phyloP scores from a whole-genome alignment of 495 filamentous ascomycete species.

The Pyrenopolyporus hunteri region DNA sequence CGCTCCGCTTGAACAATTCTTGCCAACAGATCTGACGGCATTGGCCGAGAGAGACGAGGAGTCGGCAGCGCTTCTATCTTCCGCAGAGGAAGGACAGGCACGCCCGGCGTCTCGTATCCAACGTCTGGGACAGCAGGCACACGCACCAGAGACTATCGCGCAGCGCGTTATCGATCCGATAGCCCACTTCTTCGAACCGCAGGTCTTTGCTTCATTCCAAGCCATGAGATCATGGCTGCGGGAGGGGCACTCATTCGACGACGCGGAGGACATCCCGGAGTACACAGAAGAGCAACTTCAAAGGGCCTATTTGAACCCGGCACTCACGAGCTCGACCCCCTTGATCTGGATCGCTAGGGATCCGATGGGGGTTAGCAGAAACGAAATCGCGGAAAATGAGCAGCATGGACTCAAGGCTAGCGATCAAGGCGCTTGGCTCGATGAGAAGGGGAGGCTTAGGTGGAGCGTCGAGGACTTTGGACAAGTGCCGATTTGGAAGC shows the following conservation, averaged over 20 bases:
- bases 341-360: constrained; percentile 75
- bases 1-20: constrained; percentile 30
- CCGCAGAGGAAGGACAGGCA: constrained; percentile 40
- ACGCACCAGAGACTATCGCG: constrained; percentile 23
- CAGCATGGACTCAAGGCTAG: constrained; percentile 49
- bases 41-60: constrained; percentile 60
- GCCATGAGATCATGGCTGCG: constrained; percentile 38
- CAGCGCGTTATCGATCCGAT: constrained; percentile 35
- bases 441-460: constrained; percentile 62
- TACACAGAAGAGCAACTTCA: constrained; percentile 62
- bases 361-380: constrained; percentile 64
- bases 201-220: constrained; percentile 28
- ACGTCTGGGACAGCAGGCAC: constrained; percentile 21
- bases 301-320: constrained; percentile 71
- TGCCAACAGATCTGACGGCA: constrained; percentile 52
- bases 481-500: constrained; percentile 70
- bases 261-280: constrained; percentile 57
- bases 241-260: constrained; percentile 51
- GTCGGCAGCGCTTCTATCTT: constrained; percentile 48
- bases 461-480: constrained; percentile 56
- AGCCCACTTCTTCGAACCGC: constrained; percentile 37
- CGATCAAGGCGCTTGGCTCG: constrained; percentile 68
- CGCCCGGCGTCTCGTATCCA: constrained; percentile 19
- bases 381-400: constrained; percentile 57
- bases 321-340: constrained; percentile 64